Evolutionary conservation across 495 filamentous ascomycete species (phyloP).

Genomic region (Chaetomium cochliodes): DNA sequence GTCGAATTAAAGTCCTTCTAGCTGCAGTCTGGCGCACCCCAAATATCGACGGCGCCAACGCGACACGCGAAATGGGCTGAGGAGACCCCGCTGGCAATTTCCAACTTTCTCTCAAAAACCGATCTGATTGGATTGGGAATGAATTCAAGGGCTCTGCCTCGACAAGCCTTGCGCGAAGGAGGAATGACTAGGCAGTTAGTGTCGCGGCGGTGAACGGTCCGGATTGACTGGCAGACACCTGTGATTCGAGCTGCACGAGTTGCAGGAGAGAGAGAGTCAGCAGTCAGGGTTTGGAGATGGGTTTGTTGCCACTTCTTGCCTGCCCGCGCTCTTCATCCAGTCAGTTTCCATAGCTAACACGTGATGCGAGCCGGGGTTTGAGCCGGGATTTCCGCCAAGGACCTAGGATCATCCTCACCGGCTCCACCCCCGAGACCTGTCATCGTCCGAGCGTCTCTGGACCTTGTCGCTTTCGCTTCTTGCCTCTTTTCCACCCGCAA

Average conservation of each 20-base stretch:
- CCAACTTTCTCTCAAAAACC: neutral
- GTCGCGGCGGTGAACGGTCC: too few species aligned
- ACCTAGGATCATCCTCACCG: neutral
- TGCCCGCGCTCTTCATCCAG: neutral
- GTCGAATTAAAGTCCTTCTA: neutral
- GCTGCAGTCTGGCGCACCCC: neutral
- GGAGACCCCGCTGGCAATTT: neutral
- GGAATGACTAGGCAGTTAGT: too few species aligned
- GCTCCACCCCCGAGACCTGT: neutral
- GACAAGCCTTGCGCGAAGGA: too few species aligned
- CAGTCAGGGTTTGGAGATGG: too few species aligned
- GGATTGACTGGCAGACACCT: too few species aligned
- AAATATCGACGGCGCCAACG: neutral
- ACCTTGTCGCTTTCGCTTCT: too few species aligned
- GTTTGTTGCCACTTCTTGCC: neutral
- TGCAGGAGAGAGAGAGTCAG: too few species aligned
- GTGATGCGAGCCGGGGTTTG: neutral
- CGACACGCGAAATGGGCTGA: neutral
- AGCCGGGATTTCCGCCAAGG: neutral
- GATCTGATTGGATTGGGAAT: neutral
- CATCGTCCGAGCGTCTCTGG: neutral
- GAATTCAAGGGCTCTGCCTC: neutral
- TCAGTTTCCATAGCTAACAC: neutral
- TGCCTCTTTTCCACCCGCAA: too few species aligned
- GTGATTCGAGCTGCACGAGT: too few species aligned